A percentile compares a stretch with the other conserved stretches of the same genome.
These are phyloP conservation scores for Daldinia concentrica DNA, from an alignment of 495 filamentous ascomycete genomes.

Conservation along the genomic window DNA sequence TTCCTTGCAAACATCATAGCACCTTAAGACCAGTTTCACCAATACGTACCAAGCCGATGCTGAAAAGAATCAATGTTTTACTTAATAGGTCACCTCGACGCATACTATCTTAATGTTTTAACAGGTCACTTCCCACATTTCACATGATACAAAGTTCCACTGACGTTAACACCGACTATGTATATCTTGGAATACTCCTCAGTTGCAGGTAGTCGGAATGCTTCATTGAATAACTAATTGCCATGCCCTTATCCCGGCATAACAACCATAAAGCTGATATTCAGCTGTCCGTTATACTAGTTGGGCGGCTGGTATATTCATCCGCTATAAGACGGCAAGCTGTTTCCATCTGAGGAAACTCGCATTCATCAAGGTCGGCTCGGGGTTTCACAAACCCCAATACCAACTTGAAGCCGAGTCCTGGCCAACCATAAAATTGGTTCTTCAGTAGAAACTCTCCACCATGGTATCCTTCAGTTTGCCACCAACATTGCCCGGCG, in stretches of 20 bases:
- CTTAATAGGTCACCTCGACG: neutral
- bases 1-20: neutral
- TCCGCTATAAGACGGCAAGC: conserved; percentile 6
- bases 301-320: conserved; percentile 12
- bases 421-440: neutral
- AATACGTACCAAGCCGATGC: neutral
- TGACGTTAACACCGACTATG: neutral
- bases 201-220: conserved; percentile 17
- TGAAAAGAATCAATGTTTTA: neutral
- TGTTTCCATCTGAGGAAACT: conserved; percentile 3
- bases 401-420: conserved; percentile 12
- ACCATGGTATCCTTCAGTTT: conserved; percentile 96
- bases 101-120: neutral
- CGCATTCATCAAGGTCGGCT: neutral
- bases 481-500: conserved; percentile 75
- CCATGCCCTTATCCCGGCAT: conserved; percentile 15
- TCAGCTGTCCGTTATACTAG: conserved; percentile 33
- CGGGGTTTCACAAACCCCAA: neutral
- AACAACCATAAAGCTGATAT: conserved; percentile 19
- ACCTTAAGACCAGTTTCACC: neutral
- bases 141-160: neutral
- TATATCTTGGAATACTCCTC: neutral
- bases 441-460: conserved; percentile 89
- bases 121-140: neutral
- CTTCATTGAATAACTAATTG: conserved; percentile 35